A percentile compares a stretch with the other conserved stretches of the same genome.
These are phyloP conservation scores for Tripterygium wilfordii DNA, from an alignment of 177 flowering plant species.

Conservation along the genomic window DNA sequence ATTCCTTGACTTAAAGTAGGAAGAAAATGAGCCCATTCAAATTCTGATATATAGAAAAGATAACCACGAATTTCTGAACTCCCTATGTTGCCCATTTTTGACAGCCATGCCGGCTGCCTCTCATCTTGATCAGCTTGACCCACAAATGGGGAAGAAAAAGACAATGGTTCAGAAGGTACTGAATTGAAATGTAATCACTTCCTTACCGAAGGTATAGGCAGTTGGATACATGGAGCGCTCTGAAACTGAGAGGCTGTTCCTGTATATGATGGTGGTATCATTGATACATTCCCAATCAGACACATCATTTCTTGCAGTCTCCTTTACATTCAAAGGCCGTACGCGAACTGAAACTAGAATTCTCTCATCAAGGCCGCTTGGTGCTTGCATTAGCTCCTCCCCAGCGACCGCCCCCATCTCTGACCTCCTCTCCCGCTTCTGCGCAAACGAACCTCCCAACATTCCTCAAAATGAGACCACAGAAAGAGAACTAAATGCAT, in stretches of 20 bases:
- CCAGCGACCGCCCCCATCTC: slow-evolving; percentile 23
- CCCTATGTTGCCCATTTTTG: too few species aligned
- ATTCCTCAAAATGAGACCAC: neutral
- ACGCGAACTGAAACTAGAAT: slow-evolving; percentile 34
- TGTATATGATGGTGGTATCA: slow-evolving; percentile 27
- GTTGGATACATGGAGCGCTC: slow-evolving; percentile 41
- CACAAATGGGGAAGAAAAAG: too few species aligned
- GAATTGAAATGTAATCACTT: neutral
- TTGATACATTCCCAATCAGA: slow-evolving; percentile 49
- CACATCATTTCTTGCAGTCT: slow-evolving; percentile 24
- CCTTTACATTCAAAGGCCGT: slow-evolving; percentile 42
- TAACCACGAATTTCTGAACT: too few species aligned
- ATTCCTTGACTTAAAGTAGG: too few species aligned
- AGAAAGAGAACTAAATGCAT: neutral
- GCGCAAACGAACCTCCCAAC: slow-evolving; percentile 1
- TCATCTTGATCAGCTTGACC: too few species aligned
- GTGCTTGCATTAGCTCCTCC: slow-evolving; percentile 18
- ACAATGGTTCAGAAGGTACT: too few species aligned
- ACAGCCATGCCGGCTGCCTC: too few species aligned
- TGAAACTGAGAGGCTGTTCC: slow-evolving; percentile 28
- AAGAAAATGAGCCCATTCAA: too few species aligned
- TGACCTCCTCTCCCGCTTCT: slow-evolving; percentile 10
- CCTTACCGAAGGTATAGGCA: slow-evolving; percentile 42
- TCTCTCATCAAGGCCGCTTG: slow-evolving; percentile 23
- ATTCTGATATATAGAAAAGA: too few species aligned